phyloP scores from a whole-genome alignment of 164 flowering plant species.

The Sedum album region DNA sequence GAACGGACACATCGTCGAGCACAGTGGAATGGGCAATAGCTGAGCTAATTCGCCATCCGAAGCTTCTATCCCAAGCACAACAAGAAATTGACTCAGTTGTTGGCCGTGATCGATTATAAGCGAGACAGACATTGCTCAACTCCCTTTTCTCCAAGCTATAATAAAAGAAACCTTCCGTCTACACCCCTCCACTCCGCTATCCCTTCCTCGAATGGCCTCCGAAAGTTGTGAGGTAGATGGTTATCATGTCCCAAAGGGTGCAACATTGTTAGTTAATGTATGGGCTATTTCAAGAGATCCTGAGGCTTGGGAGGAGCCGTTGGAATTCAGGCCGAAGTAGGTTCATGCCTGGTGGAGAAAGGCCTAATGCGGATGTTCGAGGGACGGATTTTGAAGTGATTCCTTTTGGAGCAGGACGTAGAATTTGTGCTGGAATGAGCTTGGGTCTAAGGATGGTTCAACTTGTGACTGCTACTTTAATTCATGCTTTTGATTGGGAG shows the following conservation, averaged over 20 bases:
- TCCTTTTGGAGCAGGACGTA: slow-evolving; percentile 84
- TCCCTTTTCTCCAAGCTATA: slow-evolving; percentile 17
- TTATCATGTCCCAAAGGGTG: slow-evolving; percentile 54
- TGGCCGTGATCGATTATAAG: slow-evolving; percentile 35
- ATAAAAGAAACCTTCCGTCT: slow-evolving; percentile 35
- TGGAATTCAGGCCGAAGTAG: slow-evolving; percentile 62
- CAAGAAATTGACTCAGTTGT: slow-evolving; percentile 58
- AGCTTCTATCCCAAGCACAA: slow-evolving; percentile 36
- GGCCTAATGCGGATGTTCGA: slow-evolving; percentile 42
- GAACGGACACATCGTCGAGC: slow-evolving; percentile 80
- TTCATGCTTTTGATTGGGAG: slow-evolving; percentile 65
- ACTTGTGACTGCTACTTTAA: slow-evolving; percentile 46
- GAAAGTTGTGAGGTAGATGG: slow-evolving; percentile 61
- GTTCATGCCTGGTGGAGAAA: slow-evolving; percentile 59
- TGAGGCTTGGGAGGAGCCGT: slow-evolving; percentile 48
- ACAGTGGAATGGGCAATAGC: slow-evolving; percentile 80
- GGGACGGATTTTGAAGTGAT: slow-evolving; percentile 74
- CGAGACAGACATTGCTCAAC: too few relatives aligned
- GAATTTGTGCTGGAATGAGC: slow-evolving; percentile 77
- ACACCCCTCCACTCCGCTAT: slow-evolving; percentile 85
- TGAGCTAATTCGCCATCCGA: slow-evolving; percentile 62
- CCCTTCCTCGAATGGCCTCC: slow-evolving; percentile 58
- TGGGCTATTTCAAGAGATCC: slow-evolving; percentile 90
- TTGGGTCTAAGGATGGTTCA: slow-evolving; percentile 68
- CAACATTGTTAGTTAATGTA: slow-evolving; percentile 60